Conservation (phyloP, 73 alveolate genomes). For the Paramecium sonneborni region DNA sequence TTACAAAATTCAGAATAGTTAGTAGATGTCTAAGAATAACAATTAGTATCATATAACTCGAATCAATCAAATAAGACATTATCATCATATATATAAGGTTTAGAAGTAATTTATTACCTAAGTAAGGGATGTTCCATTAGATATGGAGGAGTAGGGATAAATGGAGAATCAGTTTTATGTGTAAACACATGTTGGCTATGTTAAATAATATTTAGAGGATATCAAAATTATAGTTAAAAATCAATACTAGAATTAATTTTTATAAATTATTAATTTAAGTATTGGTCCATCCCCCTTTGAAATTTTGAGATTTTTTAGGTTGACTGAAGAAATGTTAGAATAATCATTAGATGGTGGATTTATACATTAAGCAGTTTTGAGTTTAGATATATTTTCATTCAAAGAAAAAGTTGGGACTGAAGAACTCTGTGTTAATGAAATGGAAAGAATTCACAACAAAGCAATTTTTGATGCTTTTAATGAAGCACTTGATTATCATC, state of each 20-base stretch:
- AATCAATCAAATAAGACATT: conserved; percentile 20
- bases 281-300: conserved; percentile 63
- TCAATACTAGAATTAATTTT: not conserved
- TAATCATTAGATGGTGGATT: conserved; percentile 57
- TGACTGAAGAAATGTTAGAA: conserved; percentile 64
- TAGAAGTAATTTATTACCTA: conserved; percentile 17
- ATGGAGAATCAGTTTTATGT: not conserved
- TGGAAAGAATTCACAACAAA: conserved; percentile 61
- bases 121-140: conserved; percentile 59
- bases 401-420: conserved; percentile 50
- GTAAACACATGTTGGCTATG: conserved; percentile 36
- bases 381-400: conserved; percentile 43
- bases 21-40: not conserved
- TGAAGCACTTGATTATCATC: conserved; percentile 82
- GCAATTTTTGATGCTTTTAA: conserved; percentile 82
- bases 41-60: conserved; percentile 7
- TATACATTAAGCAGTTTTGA: conserved; percentile 55
- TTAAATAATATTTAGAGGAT: conserved; percentile 11
- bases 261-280: conserved; percentile 16
- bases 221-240: conserved; percentile 34
- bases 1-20: not conserved
- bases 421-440: conserved; percentile 34
- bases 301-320: conserved; percentile 55
- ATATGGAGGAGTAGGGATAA: conserved; percentile 11
- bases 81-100: not conserved